Evolutionary conservation across 345 rosid species (phyloP).

Genomic region (Lumnitzera racemosa): DNA sequence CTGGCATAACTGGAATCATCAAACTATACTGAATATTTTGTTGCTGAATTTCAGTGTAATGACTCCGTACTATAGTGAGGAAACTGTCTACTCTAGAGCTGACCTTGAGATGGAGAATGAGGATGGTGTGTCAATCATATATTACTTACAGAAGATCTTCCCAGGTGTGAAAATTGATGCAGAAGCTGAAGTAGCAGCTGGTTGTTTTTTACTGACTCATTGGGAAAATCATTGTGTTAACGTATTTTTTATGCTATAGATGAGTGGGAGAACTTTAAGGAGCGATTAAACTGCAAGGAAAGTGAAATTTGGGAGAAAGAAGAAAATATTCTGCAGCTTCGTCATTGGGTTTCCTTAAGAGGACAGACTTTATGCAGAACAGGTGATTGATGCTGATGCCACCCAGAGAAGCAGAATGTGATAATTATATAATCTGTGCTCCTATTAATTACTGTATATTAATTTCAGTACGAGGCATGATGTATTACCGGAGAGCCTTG

Average conservation of each 20-base stretch:
- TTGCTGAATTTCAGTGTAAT: constrained; percentile 56
- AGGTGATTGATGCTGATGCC: constrained; percentile 36
- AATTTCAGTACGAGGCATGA: constrained; percentile 90
- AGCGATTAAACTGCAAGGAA: constrained; percentile 69
- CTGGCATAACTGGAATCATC: too few relatives aligned
- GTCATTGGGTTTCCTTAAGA: constrained; percentile 95
- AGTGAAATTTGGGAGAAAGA: constrained; percentile 73
- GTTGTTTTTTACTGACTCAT: constrained; percentile 5
- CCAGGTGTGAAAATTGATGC: constrained; percentile 50
- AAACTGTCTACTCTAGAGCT: constrained; percentile 80
- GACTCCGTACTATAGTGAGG: constrained; percentile 98
- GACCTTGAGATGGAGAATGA: constrained; percentile 97
- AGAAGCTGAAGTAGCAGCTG: constrained; percentile 1
- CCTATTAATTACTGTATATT: not conserved
- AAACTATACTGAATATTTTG: not conserved
- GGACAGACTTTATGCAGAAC: constrained; percentile 95
- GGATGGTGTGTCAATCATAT: constrained; percentile 90
- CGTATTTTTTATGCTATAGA: constrained; percentile 33
- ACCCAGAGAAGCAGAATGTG: too few relatives aligned
- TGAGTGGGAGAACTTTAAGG: constrained; percentile 97
- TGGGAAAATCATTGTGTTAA: constrained; percentile 1
- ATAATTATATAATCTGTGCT: too few relatives aligned
- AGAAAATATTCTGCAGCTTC: constrained; percentile 90
- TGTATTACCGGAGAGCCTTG: constrained; percentile 94
- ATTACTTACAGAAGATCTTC: constrained; percentile 90